Conservation (phyloP, 108 stramenopile species). For the Cyclotella cryptica region DNA sequence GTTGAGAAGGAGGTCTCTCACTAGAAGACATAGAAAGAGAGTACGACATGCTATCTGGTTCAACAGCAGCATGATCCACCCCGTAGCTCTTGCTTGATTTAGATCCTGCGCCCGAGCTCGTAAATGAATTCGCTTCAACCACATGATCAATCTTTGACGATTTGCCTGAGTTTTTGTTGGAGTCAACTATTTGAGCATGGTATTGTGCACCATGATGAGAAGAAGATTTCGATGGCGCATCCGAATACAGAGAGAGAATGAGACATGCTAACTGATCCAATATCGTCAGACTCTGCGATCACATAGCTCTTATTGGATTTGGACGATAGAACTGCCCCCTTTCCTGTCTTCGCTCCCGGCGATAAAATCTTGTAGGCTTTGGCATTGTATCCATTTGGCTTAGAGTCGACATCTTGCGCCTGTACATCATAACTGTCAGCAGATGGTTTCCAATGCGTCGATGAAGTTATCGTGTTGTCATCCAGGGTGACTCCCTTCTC, state of each 20-base stretch:
- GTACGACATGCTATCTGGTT: neutral
- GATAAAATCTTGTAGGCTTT: neutral
- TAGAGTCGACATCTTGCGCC: neutral
- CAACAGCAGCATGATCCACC: neutral
- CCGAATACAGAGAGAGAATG: neutral
- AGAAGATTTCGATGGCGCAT: no score
- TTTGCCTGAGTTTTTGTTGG: neutral
- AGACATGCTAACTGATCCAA: conserved; percentile 1
- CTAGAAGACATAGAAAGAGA: neutral
- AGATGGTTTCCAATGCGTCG: no score
- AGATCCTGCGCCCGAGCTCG: neutral
- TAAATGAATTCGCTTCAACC: neutral
- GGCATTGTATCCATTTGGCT: neutral
- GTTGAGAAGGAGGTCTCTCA: no score
- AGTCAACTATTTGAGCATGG: neutral
- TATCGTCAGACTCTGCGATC: neutral
- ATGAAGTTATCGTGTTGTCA: no score
- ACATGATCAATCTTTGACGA: neutral
- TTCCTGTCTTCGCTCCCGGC: neutral
- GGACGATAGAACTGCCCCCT: neutral
- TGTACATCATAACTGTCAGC: no score
- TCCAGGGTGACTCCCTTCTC: no score
- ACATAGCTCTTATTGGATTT: neutral
- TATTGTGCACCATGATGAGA: neutral
- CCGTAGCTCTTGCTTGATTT: neutral